A percentile compares a stretch with the other conserved stretches of the same genome.
phyloP scores from a whole-genome alignment of 768 basidiomycete species.

The Boletus sp. region DNA sequence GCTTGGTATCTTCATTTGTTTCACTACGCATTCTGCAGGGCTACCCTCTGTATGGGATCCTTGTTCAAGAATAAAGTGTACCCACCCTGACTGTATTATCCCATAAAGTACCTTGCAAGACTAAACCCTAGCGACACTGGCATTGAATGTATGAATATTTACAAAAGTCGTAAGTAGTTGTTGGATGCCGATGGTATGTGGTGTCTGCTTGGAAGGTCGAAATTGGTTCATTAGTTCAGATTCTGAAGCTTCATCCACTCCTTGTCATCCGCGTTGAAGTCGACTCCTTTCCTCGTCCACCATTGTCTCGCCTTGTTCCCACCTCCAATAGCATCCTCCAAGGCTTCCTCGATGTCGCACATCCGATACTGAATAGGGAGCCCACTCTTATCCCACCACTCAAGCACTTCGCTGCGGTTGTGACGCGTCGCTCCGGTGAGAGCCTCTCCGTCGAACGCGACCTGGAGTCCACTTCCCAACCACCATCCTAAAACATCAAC shows the following conservation, averaged over 20 bases:
- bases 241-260: constrained; percentile 86
- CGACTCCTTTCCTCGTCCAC: constrained; percentile 80
- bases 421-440: constrained; percentile 77
- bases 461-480: constrained; percentile 70
- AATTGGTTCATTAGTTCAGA: constrained; percentile 47
- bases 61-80: constrained; percentile 10
- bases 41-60: not conserved
- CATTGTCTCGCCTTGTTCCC: constrained; percentile 71
- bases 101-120: constrained; percentile 6
- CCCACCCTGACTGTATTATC: constrained; percentile 7
- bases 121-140: not conserved
- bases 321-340: constrained; percentile 84
- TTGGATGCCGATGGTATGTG: not conserved
- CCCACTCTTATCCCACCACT: constrained; percentile 85
- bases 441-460: constrained; percentile 78
- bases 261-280: constrained; percentile 79
- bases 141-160: not conserved
- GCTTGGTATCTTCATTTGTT: constrained; percentile 3
- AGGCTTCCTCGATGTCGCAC: constrained; percentile 89
- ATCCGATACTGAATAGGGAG: constrained; percentile 81
- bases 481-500: constrained; percentile 83
- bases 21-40: not conserved
- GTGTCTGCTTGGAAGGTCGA: not conserved
- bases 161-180: not conserved
- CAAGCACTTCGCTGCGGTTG: constrained; percentile 75